Conservation (phyloP, 73 alveolate species). For the Durusdinium trenchii region DNA sequence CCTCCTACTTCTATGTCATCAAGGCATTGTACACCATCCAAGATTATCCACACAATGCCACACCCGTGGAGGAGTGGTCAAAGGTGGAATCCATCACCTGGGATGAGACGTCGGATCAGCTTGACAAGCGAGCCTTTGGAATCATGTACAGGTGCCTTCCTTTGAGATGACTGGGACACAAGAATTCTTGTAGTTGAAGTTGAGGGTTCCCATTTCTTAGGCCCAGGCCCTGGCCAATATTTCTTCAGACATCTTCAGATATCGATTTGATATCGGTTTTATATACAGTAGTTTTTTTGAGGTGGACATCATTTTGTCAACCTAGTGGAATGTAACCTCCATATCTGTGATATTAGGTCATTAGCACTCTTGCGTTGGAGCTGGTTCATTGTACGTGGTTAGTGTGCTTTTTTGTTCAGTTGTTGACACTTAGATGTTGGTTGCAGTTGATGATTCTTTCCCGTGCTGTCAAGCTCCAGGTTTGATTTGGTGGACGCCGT, state of each 20-base stretch:
- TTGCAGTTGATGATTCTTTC: neutral
- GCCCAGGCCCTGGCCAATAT: too few species aligned
- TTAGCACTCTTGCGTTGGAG: too few species aligned
- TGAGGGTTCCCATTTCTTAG: too few species aligned
- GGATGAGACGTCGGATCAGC: neutral
- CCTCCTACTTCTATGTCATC: too few species aligned
- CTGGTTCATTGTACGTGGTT: too few species aligned
- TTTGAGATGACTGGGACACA: neutral
- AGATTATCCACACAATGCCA: neutral
- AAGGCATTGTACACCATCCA: too few species aligned
- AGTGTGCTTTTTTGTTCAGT: too few species aligned
- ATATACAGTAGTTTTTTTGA: neutral
- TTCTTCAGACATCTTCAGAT: too few species aligned
- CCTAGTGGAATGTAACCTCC: neutral
- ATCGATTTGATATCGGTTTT: too few species aligned
- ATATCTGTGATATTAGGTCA: too few species aligned
- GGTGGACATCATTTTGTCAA: neutral
- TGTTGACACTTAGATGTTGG: neutral
- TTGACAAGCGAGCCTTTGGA: slow-evolving; percentile 61
- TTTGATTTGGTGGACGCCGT: slow-evolving; percentile 78
- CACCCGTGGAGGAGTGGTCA: slow-evolving; percentile 51
- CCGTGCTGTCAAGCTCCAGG: too few species aligned
- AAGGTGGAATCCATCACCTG: slow-evolving; percentile 40
- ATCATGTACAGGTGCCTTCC: slow-evolving; percentile 74
- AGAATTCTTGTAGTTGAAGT: too few species aligned